Percentiles rank a stretch among this genome's conserved stretches.
phyloP scores from a whole-genome alignment of 495 filamentous ascomycete genomes.

The Opeltia flavorubescens region DNA sequence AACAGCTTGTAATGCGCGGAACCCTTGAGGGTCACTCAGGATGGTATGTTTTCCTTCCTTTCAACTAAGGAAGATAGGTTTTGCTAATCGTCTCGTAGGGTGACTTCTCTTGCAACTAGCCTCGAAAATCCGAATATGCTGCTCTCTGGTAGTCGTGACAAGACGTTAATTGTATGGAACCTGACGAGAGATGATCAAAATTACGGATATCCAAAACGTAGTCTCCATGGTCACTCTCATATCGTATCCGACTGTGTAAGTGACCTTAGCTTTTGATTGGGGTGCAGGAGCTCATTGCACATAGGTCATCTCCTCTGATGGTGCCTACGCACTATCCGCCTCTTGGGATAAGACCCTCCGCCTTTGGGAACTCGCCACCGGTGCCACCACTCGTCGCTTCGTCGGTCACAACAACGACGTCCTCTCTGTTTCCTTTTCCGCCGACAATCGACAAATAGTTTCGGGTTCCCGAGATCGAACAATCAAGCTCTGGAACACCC shows the following conservation, averaged over 20 bases:
- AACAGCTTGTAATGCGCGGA: conserved; percentile 93
- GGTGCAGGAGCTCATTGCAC: conserved; percentile 13
- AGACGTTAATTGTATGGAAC: conserved; percentile 99
- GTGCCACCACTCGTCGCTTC: conserved; percentile 92
- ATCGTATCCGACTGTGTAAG: conserved; percentile 99
- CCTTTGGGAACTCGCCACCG: conserved; percentile 95
- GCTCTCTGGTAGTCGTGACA: conserved; percentile 91
- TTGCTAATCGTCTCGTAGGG: conserved; percentile 16
- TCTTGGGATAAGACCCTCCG: conserved; percentile 99
- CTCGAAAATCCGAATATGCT: conserved; percentile 99
- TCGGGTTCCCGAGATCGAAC: conserved; percentile 93
- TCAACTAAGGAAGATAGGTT: neutral
- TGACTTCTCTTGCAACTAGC: conserved; percentile 75
- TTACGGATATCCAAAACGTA: conserved; percentile 98
- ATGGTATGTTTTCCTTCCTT: conserved; percentile 21
- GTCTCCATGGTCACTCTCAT: conserved; percentile 96
- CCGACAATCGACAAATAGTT: conserved; percentile 99
- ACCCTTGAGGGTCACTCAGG: conserved; percentile 91
- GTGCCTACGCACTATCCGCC: conserved; percentile 95
- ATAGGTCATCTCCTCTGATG: conserved; percentile 98
- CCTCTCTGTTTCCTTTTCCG: conserved; percentile 99
- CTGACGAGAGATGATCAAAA: conserved; percentile 94
- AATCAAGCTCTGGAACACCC: conserved; percentile 99
- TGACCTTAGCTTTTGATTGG: conserved; percentile 13
- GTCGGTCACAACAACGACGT: conserved; percentile 99